These are phyloP conservation scores for Aschersonia sp. DNA, from an alignment of 2,329 filamentous ascomycete species.

Conservation along the genomic window DNA sequence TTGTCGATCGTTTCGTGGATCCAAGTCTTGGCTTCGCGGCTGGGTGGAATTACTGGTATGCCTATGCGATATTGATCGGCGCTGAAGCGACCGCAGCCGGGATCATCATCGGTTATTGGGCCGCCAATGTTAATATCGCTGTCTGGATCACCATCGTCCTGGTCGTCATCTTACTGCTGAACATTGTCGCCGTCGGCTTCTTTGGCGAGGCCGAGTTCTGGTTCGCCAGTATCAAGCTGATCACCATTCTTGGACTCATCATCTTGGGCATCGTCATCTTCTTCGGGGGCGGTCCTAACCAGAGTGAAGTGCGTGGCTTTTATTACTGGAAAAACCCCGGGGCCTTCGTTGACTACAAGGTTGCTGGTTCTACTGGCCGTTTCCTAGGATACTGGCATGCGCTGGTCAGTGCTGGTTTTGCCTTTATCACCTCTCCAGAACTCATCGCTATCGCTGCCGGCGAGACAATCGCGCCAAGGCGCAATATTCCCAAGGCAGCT, in stretches of 20 bases:
- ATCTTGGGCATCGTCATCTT: conserved; percentile 41
- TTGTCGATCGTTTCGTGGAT: conserved; percentile 40
- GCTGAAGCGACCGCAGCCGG: conserved; percentile 43
- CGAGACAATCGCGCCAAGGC: conserved; percentile 48
- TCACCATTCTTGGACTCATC: conserved; percentile 42
- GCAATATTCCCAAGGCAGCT: conserved; percentile 52
- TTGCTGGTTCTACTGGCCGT: conserved; percentile 28
- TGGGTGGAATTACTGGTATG: conserved; percentile 50
- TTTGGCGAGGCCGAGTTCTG: conserved; percentile 50
- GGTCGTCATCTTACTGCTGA: conserved; percentile 36
- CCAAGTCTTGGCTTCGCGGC: conserved; percentile 39
- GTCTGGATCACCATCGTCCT: conserved; percentile 47
- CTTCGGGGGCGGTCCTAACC: conserved; percentile 37
- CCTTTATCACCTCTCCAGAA: conserved; percentile 49
- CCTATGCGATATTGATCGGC: conserved; percentile 41
- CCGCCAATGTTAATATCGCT: conserved; percentile 31
- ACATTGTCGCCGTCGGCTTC: conserved; percentile 39
- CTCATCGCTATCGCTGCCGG: conserved; percentile 49
- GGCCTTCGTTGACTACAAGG: conserved; percentile 33
- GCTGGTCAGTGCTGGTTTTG: conserved; percentile 43
- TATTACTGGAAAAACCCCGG: conserved; percentile 22
- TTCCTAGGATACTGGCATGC: conserved; percentile 46
- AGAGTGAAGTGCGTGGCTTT: conserved; percentile 30
- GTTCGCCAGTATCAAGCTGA: conserved; percentile 45
- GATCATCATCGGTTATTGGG: conserved; percentile 48